phyloP scores from a whole-genome alignment of 768 basidiomycete genomes.

The Porpolomopsis calyptriformis region DNA sequence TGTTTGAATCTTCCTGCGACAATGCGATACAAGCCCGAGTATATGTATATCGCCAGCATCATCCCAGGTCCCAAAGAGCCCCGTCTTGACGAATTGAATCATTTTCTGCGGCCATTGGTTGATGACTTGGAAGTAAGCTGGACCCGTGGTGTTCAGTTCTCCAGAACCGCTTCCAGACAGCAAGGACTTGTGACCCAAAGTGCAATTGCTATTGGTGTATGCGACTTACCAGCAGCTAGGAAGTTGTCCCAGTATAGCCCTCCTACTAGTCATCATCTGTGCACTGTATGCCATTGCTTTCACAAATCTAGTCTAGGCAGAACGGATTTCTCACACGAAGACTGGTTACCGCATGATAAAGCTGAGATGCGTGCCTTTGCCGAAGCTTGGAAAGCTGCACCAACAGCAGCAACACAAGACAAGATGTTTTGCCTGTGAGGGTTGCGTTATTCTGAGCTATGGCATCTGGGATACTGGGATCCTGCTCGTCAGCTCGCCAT shows the following conservation, averaged over 20 bases:
- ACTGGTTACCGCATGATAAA: conserved; percentile 11
- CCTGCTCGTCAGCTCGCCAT: conserved; percentile 21
- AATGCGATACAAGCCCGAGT: conserved; percentile 21
- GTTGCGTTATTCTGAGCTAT: conserved; percentile 19
- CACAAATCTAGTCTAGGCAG: background rate
- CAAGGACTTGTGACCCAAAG: conserved; percentile 15
- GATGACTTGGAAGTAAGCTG: conserved; percentile 20
- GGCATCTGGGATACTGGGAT: conserved; percentile 28
- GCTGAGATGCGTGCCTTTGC: conserved; percentile 11
- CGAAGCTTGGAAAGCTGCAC: conserved; percentile 14
- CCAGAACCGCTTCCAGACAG: conserved; percentile 9
- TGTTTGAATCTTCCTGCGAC: conserved; percentile 27
- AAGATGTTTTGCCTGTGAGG: conserved; percentile 15
- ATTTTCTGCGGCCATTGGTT: conserved; percentile 18
- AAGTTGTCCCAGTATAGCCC: conserved; percentile 16
- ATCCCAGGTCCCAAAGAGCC: conserved; percentile 29
- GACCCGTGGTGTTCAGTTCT: conserved; percentile 20
- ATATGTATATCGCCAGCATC: conserved; percentile 25
- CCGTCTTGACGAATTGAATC: conserved; percentile 15
- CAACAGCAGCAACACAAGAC: conserved; percentile 8
- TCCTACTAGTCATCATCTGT: conserved; percentile 12
- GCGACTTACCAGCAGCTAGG: conserved; percentile 27
- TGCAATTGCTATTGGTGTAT: conserved; percentile 20
- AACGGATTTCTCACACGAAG: conserved; percentile 10
- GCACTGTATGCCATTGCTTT: conserved; percentile 9